Evolutionary conservation across 208 protist species (phyloP), one percentile per base, ranked within the genome.

Genomic region (Perkinsela sp.): DNA sequence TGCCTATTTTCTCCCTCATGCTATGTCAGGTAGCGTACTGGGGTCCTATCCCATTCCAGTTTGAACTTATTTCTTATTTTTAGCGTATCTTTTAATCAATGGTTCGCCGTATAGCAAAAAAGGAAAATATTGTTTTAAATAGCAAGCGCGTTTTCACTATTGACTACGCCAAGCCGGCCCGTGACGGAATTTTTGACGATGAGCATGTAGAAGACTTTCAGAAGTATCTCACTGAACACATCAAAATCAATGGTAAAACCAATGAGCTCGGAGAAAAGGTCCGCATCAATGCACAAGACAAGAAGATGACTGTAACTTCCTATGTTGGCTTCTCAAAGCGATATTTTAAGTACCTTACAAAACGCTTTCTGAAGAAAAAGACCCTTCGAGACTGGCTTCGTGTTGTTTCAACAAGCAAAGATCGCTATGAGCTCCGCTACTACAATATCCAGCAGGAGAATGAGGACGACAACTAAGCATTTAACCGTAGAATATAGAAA

Each of bases 271-370:
- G 87, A 48, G 83, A 94, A 69, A 87, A 87, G 76, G 92, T 98
- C 32, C 80, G 77, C 31, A 73, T 93, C 72, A 72, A 83, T 68
- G 80, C 85, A 73, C 87, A 92, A 28, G 84, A 95, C 75, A 91
- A 85, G 75, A 87, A 90, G 74, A 81, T 97, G 66, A 81, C 78
- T 68, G 80, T 97, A 69, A 75, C 74, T 66, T 83, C 83, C 70
- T 83, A 85, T 32, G 87, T 91, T 82, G 81, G 79, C 40, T 97
- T 97, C 89, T 88, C 88, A 78, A 97, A 98, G 89, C 88, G 95
- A 78, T 98, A 98, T 87, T 85, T 98, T 73, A 98, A 98, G 87
- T 98, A 97, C 81, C 81, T 98, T 32, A 93, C 94, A 48, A 97
- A 97, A 90, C 96, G 96, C 85, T 98, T 92, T 85, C 82, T 98